A percentile compares a stretch with the other conserved stretches of the same genome.
Evolutionary conservation across 2,329 filamentous ascomycete genomes (phyloP).

Genomic region (Diaporthe vexans): DNA sequence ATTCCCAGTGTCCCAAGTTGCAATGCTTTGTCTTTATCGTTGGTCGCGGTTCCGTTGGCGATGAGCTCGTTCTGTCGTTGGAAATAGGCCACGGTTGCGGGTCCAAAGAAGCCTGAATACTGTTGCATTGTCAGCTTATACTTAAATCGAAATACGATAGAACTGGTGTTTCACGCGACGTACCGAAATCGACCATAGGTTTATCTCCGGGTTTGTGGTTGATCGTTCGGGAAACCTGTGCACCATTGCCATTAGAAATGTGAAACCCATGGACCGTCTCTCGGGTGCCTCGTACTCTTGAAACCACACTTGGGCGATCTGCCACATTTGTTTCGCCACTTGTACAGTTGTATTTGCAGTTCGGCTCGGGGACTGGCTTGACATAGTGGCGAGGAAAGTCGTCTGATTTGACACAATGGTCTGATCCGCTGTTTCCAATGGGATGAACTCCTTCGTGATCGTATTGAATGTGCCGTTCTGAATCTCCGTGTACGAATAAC

Average conservation of each 20-base stretch:
- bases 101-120: conserved; percentile 51
- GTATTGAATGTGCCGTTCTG: conserved; percentile 45
- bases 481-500: conserved; percentile 50
- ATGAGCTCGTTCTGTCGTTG: conserved; percentile 45
- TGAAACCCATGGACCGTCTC: not conserved
- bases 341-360: conserved; percentile 63
- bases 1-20: conserved; percentile 48
- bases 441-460: conserved; percentile 42
- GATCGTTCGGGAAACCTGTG: conserved; percentile 63
- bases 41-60: not conserved
- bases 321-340: conserved; percentile 65
- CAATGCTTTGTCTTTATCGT: conserved; percentile 42
- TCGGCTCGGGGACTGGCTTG: conserved; percentile 57
- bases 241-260: not conserved
- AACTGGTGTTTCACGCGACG: not conserved
- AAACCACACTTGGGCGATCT: conserved; percentile 69
- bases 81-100: conserved; percentile 48
- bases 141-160: conserved; percentile 42
- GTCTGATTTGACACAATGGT: conserved; percentile 51
- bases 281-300: conserved; percentile 52
- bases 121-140: conserved; percentile 44
- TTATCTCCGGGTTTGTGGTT: conserved; percentile 64
- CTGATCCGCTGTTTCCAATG: conserved; percentile 46
- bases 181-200: conserved; percentile 55
- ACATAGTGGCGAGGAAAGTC: conserved; percentile 64